Evolutionary conservation across 1,139 yeast species (phyloP).

Genomic region (Candida sp.): DNA sequence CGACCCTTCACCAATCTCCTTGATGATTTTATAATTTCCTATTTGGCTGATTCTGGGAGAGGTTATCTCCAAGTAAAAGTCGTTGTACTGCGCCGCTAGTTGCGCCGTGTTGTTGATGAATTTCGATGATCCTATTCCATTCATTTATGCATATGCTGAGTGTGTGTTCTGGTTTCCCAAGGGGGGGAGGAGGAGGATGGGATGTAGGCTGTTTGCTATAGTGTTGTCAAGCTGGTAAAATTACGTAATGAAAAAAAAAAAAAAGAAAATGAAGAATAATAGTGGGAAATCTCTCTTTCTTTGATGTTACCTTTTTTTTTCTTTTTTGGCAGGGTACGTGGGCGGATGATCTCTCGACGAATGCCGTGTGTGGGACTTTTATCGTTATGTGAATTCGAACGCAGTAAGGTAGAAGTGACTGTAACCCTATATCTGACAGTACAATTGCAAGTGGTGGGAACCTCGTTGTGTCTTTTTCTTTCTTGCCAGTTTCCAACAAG

Average conservation of each 20-base stretch:
- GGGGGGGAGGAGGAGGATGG: too few relatives aligned
- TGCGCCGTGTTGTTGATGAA: constrained; percentile 36
- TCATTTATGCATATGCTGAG: constrained; percentile 1
- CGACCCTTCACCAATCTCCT: constrained; percentile 87
- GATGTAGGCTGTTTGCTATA: too few relatives aligned
- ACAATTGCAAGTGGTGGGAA: too few relatives aligned
- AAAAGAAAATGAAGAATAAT: neutral
- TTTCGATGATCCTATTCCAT: constrained; percentile 6
- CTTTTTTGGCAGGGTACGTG: too few relatives aligned
- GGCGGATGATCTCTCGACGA: too few relatives aligned
- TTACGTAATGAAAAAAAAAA: neutral
- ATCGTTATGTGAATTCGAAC: too few relatives aligned
- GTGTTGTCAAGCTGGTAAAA: neutral
- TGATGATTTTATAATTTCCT: constrained; percentile 75
- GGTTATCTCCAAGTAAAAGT: constrained; percentile 59
- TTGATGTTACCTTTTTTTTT: neutral
- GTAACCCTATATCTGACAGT: too few relatives aligned
- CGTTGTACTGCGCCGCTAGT: constrained; percentile 68
- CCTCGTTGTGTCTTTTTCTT: too few relatives aligned
- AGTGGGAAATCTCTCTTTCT: neutral
- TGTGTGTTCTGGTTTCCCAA: neutral
- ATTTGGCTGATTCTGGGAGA: constrained; percentile 59
- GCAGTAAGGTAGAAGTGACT: too few relatives aligned
- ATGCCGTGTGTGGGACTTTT: too few relatives aligned
- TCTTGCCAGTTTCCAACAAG: too few relatives aligned